Percentiles rank a stretch among this genome's conserved stretches.
Conservation (phyloP, 352 stramenopile species). For the Peronosclerospora sorghi region DNA sequence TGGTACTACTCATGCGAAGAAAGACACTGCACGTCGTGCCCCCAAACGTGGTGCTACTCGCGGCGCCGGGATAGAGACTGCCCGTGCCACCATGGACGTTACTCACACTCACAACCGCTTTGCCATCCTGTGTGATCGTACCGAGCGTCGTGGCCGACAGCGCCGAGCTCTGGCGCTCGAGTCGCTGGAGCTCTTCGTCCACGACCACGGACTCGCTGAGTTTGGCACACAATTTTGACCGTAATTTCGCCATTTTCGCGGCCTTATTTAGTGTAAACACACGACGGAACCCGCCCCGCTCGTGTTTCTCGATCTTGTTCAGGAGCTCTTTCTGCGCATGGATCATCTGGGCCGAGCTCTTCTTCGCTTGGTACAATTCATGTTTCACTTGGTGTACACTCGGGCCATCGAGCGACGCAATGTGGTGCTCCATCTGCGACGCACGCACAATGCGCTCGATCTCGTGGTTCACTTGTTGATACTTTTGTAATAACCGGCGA, state of each 20-base stretch:
- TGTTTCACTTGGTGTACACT: constrained; percentile 25
- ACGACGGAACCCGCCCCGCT: constrained; percentile 45
- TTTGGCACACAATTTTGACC: constrained; percentile 58
- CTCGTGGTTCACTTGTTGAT: constrained; percentile 66
- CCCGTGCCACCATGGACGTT: constrained; percentile 18
- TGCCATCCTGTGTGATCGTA: constrained; percentile 23
- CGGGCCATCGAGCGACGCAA: constrained; percentile 4
- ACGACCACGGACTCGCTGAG: constrained; percentile 52
- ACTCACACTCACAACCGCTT: constrained; percentile 24
- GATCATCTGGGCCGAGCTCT: constrained; percentile 62
- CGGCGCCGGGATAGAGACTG: constrained; percentile 8
- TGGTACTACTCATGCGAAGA: constrained; percentile 15
- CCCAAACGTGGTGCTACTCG: constrained; percentile 13
- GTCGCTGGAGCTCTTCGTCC: constrained; percentile 51
- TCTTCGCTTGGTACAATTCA: constrained; percentile 49
- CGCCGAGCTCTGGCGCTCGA: constrained; percentile 56
- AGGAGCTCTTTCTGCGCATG: constrained; percentile 73
- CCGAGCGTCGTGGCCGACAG: constrained; percentile 48
- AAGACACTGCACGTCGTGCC: too few species aligned
- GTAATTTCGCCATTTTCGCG: constrained; percentile 62
- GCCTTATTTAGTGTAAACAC: constrained; percentile 65
- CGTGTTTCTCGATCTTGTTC: constrained; percentile 72
- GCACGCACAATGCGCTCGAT: constrained; percentile 58
- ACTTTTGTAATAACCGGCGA: constrained; percentile 54
- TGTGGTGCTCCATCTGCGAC: constrained; percentile 34